Percentiles rank a stretch among this genome's conserved stretches.
phyloP scores from a whole-genome alignment of 192 early-diverging fungal species.

The Podila verticillata region DNA sequence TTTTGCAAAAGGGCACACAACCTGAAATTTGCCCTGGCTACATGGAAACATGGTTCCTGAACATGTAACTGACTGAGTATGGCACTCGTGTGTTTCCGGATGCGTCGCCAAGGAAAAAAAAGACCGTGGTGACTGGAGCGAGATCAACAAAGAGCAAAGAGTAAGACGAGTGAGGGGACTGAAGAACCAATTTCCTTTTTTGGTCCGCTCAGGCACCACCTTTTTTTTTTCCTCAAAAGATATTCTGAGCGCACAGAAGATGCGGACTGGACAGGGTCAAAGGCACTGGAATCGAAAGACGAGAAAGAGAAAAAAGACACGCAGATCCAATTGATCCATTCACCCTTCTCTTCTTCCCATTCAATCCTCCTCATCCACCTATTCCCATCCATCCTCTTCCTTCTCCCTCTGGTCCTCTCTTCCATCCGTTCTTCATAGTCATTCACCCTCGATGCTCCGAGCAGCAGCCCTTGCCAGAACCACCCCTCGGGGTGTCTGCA shows the following conservation, averaged over 20 bases:
- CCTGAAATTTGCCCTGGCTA: background rate
- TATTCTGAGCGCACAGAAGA: too few relatives aligned
- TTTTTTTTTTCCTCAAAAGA: too few relatives aligned
- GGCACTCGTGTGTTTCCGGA: background rate
- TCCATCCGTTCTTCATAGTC: background rate
- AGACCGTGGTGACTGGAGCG: too few relatives aligned
- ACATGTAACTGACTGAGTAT: background rate
- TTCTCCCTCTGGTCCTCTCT: too few relatives aligned
- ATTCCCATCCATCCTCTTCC: background rate
- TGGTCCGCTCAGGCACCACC: background rate
- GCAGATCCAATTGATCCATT: background rate
- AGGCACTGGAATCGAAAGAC: background rate
- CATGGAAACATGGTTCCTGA: too few relatives aligned
- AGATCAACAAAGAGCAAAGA: background rate
- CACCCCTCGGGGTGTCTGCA: background rate
- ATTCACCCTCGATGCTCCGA: constrained; percentile 19
- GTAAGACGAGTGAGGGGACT: background rate
- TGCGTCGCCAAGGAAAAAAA: too few relatives aligned
- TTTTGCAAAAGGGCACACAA: background rate
- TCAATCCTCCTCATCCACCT: too few relatives aligned
- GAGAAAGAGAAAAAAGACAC: too few relatives aligned
- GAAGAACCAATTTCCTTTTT: constrained; percentile 1
- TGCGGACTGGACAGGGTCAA: background rate
- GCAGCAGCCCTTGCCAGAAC: constrained; percentile 14
- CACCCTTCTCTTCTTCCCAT: background rate